Evolutionary conservation across 495 filamentous ascomycete genomes (phyloP).

Genomic region (Daldinia vernicosa): DNA sequence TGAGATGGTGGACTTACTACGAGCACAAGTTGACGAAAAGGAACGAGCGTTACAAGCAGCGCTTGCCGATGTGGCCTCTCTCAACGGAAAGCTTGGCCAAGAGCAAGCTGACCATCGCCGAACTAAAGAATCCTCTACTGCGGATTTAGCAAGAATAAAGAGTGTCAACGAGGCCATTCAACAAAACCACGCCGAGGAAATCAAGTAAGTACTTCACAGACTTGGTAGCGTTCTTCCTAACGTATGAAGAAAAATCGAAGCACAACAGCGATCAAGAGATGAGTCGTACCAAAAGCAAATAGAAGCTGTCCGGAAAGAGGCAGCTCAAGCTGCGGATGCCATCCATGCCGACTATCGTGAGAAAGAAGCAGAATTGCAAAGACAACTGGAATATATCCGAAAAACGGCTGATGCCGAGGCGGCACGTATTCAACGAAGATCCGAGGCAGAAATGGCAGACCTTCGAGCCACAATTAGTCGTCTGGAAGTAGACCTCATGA

Average conservation of each 20-base stretch:
- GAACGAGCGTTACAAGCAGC: slow-evolving; percentile 72
- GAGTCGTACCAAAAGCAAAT: slow-evolving; percentile 38
- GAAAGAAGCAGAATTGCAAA: slow-evolving; percentile 62
- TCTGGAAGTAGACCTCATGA: slow-evolving; percentile 69
- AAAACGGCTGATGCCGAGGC: slow-evolving; percentile 53
- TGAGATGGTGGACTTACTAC: slow-evolving; percentile 83
- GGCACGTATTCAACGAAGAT: slow-evolving; percentile 49
- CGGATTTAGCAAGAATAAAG: slow-evolving; percentile 71
- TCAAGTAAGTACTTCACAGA: slow-evolving; percentile 38
- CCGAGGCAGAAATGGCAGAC: slow-evolving; percentile 69
- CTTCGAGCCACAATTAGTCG: slow-evolving; percentile 66
- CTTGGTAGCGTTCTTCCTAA: slow-evolving; percentile 22
- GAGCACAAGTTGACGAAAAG: slow-evolving; percentile 78
- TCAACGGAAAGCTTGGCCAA: slow-evolving; percentile 76
- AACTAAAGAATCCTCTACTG: slow-evolving; percentile 70
- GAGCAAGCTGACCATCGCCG: slow-evolving; percentile 79
- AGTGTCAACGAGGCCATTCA: slow-evolving; percentile 77
- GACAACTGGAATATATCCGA: slow-evolving; percentile 52
- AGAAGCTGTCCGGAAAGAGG: slow-evolving; percentile 37
- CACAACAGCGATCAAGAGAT: slow-evolving; percentile 37
- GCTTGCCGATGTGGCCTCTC: slow-evolving; percentile 70
- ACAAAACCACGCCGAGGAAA: slow-evolving; percentile 67
- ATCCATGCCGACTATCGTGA: slow-evolving; percentile 50
- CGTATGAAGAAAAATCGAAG: slow-evolving; percentile 40
- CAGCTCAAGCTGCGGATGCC: slow-evolving; percentile 28